Base-by-base conservation (phyloP, 768 basidiomycete species). In the Cystobasidium onofrii region DNA sequence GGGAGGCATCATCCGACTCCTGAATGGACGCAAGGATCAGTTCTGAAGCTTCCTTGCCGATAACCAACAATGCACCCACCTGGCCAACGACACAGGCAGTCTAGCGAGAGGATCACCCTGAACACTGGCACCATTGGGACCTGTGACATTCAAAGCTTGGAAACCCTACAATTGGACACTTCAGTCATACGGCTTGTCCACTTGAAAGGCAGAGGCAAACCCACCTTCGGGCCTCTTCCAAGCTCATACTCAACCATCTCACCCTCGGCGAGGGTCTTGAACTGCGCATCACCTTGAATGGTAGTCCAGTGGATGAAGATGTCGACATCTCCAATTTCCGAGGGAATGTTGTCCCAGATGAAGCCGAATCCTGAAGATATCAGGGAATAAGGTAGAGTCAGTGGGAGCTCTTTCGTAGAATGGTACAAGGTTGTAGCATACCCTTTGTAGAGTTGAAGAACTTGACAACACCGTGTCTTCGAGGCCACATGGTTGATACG, bases 391-490 rank as follows among this genome's bases (percentile, higher is more conserved):
- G 52, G 52, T n/a, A 41, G 4, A 29, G n/a, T 55, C 54, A 55
- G 63, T 39, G 6, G 23, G n/a, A n/a, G 15, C 31, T 63, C 39
- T 39, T n/a, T 6, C 39, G 6, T n/a, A n/a, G 18, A 31, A 39
- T 33, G 15, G 25, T 39, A 4, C 31, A 10, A 31, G n/a, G 61
- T 10, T 15, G 31, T 7, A 64, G 50, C 69, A 31, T 55, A 71
- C 69, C 69, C 55, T 71, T 71, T 15, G 69, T 71, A 15, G 54
- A 57, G 55, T 71, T 71, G 55, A 71, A 71, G 69, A 71, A 71
- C 41, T 71, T 71, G 50, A 71, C 69, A 1, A 71, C 69, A 44
- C 69, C 69, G 54, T 29, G 33, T 55, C 69, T 29, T 71, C 69
- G 25, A 23, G 69, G 55, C 54, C 55, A 71, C 50, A 71, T 60